Evolutionary conservation across 305 asterid genomes (phyloP).

Genomic region (Fraxinus platypoda): DNA sequence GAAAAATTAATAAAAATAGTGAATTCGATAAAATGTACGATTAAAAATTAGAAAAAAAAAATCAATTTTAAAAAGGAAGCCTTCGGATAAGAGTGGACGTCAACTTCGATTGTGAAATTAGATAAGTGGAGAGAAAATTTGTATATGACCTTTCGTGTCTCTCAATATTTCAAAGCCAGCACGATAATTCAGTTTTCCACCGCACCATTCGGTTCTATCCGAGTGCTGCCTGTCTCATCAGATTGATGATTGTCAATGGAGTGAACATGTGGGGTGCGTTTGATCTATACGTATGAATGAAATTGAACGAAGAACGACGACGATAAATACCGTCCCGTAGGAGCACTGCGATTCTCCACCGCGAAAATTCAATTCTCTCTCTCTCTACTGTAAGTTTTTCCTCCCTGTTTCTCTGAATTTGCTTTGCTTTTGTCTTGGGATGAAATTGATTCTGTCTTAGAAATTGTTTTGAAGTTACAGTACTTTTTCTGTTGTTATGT

Average conservation of each 20-base stretch:
- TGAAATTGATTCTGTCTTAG: not conserved
- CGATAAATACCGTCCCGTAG: not conserved
- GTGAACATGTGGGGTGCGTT: not conserved
- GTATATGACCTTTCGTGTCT: no score
- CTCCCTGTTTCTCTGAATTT: not conserved
- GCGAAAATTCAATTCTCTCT: not conserved
- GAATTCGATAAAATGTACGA: no score
- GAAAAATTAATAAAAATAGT: no score
- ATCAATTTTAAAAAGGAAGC: no score
- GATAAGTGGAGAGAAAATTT: no score
- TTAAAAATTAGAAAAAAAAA: no score
- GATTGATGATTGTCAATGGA: not conserved
- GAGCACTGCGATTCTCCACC: not conserved
- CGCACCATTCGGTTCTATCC: no score
- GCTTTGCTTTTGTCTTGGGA: not conserved
- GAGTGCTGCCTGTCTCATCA: no score
- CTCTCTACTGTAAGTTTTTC: not conserved
- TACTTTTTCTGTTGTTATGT: not conserved
- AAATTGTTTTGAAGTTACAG: not conserved
- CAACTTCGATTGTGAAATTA: no score
- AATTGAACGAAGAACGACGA: not conserved
- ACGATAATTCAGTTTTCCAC: no score
- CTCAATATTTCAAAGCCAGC: no score
- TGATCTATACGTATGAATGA: not conserved
- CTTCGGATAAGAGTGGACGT: no score